Percentiles rank a stretch among this genome's conserved stretches.
These are phyloP conservation scores for Dalbergia cultrata DNA, from an alignment of 306 rosid genomes.

Conservation along the genomic window DNA sequence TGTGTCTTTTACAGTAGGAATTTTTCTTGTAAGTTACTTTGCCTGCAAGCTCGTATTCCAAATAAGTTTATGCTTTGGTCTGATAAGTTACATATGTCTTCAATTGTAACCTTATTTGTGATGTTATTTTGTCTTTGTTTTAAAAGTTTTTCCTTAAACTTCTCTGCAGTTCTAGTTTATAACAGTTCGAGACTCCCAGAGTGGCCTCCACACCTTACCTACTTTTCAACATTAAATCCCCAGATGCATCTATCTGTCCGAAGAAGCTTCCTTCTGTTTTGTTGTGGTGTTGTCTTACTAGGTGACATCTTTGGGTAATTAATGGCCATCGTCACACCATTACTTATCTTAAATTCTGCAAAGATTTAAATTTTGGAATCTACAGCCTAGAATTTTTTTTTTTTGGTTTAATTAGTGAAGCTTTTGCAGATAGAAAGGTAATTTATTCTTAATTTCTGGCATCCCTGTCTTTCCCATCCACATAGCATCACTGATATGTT, in stretches of 20 bases:
- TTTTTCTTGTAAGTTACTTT: conserved; percentile 45
- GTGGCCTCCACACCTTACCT: conserved; percentile 47
- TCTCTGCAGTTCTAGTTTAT: conserved; percentile 63
- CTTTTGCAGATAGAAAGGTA: not conserved
- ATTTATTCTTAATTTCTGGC: not conserved
- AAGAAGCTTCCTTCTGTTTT: conserved; percentile 45
- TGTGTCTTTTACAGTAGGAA: conserved; percentile 59
- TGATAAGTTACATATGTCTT: conserved; percentile 2
- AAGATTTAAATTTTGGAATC: conserved; percentile 58
- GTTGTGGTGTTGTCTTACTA: conserved; percentile 28
- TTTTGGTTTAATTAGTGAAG: not conserved
- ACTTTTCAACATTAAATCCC: conserved; percentile 46
- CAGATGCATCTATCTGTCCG: conserved; percentile 49
- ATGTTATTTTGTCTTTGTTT: not conserved
- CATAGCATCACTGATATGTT: not conserved
- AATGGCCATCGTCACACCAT: conserved; percentile 48
- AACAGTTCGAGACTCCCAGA: conserved; percentile 50
- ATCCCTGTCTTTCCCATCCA: not conserved
- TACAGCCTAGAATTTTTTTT: conserved; percentile 40
- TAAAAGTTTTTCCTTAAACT: not conserved
- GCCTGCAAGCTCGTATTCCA: not conserved
- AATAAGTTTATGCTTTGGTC: not conserved
- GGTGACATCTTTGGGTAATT: conserved; percentile 51
- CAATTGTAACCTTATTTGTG: conserved; percentile 2
- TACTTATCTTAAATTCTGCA: conserved; percentile 52